phyloP scores from a whole-genome alignment of 2,329 filamentous ascomycete genomes.

The Alternaria arborescens region DNA sequence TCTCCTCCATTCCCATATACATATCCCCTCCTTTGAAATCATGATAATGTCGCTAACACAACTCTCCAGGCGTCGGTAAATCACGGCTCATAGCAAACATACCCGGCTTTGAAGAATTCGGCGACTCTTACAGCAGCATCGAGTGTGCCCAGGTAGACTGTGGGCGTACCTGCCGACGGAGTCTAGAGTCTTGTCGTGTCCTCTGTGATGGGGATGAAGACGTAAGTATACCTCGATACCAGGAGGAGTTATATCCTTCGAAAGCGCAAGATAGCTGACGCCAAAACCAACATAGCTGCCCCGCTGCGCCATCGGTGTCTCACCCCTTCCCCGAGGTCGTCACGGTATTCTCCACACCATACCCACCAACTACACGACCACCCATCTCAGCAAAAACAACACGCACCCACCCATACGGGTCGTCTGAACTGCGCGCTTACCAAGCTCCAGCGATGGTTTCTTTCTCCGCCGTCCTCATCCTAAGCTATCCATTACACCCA shows the following conservation, averaged over 20 bases:
- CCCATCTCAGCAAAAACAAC: background rate
- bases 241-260: background rate
- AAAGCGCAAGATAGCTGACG: background rate
- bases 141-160: background rate
- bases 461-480: no score
- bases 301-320: background rate
- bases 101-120: background rate
- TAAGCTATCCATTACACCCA: no score
- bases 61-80: background rate
- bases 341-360: background rate
- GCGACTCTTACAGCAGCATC: background rate
- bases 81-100: background rate
- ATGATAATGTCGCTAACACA: background rate
- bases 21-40: background rate
- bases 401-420: background rate
- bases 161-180: background rate
- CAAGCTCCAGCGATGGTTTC: no score
- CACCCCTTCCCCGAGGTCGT: background rate
- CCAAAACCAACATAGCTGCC: background rate
- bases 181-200: background rate
- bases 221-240: background rate
- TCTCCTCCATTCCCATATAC: background rate
- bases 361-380: background rate
- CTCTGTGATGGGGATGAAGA: background rate
- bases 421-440: no score